Base-by-base conservation (phyloP, 805 yeast species). In the Yamadazyma akitaensis region DNA sequence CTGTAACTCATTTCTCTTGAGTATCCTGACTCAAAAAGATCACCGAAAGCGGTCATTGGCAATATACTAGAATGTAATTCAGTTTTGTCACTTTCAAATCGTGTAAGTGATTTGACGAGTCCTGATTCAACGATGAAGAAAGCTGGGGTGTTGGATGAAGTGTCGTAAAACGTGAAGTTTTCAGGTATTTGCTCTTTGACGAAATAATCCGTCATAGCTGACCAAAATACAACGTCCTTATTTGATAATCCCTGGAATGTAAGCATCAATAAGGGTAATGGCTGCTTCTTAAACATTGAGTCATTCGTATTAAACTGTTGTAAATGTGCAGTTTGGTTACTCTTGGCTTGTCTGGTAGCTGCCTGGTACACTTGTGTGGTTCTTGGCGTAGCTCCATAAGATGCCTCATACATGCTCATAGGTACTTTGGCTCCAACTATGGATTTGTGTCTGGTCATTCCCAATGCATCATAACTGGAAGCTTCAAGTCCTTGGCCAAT, bases 41-140 rank as follows among this genome's bases (percentile, higher is more conserved):
- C 89, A 2, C 95, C 94, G 62, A 85, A 84, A 1, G 87, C 79
- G 0, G 92, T 85, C 48, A 85, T 77, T 4, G 94, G 89, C 44
- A 87, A 73, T 30, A 85, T 80, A 14, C 70, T 63, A 12, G 72
- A 64, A 19, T 63, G 66, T 17, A 72, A 57, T 44, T 63, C 72
- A 2, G 68, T 56, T 34, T 60, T 58, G 37, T 68, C 72, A 44
- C 65, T 65, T 43, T 72, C 76, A 47, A 72, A 68, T 43, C 63
- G 61, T 45, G 66, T 59, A 1, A 63, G 57, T 5, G 70, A 64
- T n/a, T 69, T 60, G 17, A 72, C 66, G 31, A 72, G 57, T 3
- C 77, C 77, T 2, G 69, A 59, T 46, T 72, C 91, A 2, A 86
- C 79, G 5, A 72, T 58, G 56, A 84, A 79, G n/a, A 80, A 73